These are phyloP conservation scores for Avena eriantha DNA, from an alignment of 176 grass and related monocot genomes.

Conservation along the genomic window DNA sequence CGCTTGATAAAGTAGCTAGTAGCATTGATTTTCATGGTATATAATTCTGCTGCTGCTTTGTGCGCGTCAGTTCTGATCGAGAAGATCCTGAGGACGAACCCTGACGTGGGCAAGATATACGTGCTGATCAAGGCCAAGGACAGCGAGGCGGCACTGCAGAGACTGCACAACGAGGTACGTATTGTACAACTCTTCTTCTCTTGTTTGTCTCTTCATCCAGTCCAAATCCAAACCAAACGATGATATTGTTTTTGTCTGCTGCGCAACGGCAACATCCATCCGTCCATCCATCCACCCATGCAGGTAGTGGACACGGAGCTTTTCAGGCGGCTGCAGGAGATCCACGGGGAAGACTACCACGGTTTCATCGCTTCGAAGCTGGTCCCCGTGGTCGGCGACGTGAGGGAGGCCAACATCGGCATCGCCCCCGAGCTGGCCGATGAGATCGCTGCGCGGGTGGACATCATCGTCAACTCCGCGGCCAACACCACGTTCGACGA, in stretches of 20 bases:
- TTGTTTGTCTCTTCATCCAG: not conserved
- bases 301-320: slow-evolving; percentile 83
- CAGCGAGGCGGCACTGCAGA: slow-evolving; percentile 59
- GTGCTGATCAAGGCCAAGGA: slow-evolving; percentile 90
- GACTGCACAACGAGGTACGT: slow-evolving; percentile 66
- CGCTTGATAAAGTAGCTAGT: too few species aligned
- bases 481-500: slow-evolving; percentile 97
- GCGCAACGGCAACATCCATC: too few species aligned
- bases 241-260: too few species aligned
- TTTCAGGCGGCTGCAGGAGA: slow-evolving; percentile 70
- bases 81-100: slow-evolving; percentile 81
- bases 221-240: not conserved
- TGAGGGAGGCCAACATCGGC: slow-evolving; percentile 77
- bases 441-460: slow-evolving; percentile 66
- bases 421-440: slow-evolving; percentile 64
- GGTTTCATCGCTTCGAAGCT: slow-evolving; percentile 68
- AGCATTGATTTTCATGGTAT: too few species aligned
- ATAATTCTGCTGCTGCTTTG: too few species aligned
- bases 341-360: slow-evolving; percentile 74
- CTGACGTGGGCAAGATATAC: slow-evolving; percentile 87
- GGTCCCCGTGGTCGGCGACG: slow-evolving; percentile 82
- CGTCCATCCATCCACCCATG: not conserved
- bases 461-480: slow-evolving; percentile 83
- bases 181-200: not conserved
- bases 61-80: slow-evolving; percentile 61